These are phyloP conservation scores for Schoenoplectus tabernaemontani DNA, from an alignment of 202 grass and related monocot species.

Conservation along the genomic window DNA sequence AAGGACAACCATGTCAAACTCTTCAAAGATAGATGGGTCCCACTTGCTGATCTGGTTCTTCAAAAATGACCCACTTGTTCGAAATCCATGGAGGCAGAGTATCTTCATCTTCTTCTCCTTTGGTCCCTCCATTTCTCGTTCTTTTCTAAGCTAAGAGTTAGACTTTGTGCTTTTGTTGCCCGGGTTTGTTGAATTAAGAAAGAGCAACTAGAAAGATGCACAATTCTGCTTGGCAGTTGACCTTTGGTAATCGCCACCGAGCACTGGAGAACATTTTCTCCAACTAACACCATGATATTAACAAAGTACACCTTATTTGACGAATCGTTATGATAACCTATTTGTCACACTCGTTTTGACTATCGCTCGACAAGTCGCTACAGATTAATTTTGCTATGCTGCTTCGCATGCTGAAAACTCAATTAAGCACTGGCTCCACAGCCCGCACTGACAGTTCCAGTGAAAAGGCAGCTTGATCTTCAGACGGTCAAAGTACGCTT, in stretches of 20 bases:
- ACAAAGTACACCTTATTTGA: not conserved
- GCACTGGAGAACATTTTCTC: not conserved
- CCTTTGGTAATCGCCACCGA: slow-evolving; percentile 16
- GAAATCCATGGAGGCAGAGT: slow-evolving; percentile 72
- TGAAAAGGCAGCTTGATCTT: not conserved
- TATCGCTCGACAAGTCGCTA: not conserved
- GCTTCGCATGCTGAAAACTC: not conserved
- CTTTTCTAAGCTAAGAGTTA: not conserved
- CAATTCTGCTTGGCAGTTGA: not conserved
- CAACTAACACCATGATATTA: not conserved
- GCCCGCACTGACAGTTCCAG: not conserved
- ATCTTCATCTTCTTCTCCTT: slow-evolving; percentile 44
- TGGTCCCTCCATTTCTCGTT: slow-evolving; percentile 21
- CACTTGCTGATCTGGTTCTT: slow-evolving; percentile 94
- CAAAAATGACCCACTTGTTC: slow-evolving; percentile 66
- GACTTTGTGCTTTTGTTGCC: not conserved
- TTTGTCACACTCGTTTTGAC: not conserved
- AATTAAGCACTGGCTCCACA: not conserved
- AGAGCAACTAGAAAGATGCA: not conserved
- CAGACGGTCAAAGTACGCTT: not conserved
- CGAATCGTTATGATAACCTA: not conserved
- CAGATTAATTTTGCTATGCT: not conserved
- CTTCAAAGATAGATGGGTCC: slow-evolving; percentile 69
- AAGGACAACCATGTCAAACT: slow-evolving; percentile 59
- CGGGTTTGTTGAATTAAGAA: not conserved